phyloP scores from a whole-genome alignment of 73 alveolate genomes.

The Tetrahymena thermophila region DNA sequence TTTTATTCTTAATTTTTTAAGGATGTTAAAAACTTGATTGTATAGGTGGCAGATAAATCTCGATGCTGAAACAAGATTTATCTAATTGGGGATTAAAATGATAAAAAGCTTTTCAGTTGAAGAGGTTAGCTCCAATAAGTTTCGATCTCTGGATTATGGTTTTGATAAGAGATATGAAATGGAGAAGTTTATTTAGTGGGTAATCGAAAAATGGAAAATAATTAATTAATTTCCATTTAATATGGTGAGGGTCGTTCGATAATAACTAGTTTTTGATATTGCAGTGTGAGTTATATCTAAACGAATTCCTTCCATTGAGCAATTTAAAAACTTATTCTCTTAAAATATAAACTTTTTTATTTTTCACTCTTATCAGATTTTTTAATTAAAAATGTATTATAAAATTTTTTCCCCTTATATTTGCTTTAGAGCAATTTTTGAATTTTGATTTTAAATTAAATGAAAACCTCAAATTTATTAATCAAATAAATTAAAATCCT shows the following conservation, averaged over 20 bases:
- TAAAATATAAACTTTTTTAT: neutral
- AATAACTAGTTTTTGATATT: neutral
- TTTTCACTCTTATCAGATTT: neutral
- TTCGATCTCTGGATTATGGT: neutral
- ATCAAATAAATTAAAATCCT: no score
- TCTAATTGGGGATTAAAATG: neutral
- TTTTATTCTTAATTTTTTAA: neutral
- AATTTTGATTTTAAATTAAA: no score
- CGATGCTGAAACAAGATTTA: neutral
- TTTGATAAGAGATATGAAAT: neutral
- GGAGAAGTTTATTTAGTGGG: neutral
- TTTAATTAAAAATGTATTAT: neutral
- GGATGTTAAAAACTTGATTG: neutral
- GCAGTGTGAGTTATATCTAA: neutral
- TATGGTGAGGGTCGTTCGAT: neutral
- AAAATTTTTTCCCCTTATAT: neutral
- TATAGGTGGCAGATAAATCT: neutral
- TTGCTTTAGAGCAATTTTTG: neutral
- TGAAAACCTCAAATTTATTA: no score
- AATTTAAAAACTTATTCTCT: neutral
- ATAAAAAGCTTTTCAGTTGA: neutral
- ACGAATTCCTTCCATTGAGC: neutral
- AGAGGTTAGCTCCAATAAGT: neutral
- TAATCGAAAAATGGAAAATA: neutral
- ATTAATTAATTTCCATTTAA: neutral